Evolutionary conservation across 495 filamentous ascomycete genomes (phyloP), one percentile per base, ranked within the genome.

Genomic region (Choiromyces venosus): DNA sequence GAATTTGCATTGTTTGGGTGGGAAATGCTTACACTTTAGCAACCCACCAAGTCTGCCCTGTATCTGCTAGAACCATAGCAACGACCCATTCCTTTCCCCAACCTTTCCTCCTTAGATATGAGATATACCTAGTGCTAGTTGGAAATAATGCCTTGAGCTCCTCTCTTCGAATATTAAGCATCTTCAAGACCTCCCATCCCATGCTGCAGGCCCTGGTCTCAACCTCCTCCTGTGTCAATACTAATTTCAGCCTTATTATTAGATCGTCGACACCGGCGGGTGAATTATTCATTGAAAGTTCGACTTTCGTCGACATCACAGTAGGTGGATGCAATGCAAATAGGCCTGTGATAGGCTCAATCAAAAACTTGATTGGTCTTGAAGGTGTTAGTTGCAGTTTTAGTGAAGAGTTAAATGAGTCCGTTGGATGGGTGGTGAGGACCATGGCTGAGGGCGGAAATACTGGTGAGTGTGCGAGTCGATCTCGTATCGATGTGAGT

Each of bases 1-100:
- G 67, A 72, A 68, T 36, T 35, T 25, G 7, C 33, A 39, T 66
- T 36, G 37, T 64, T 68, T 40, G 67, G 37, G 44, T 66, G 46
- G 52, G 46, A 42, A 42, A 68, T 66, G 85, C 86, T 81, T 78
- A 87, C 86, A 90, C 77, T 82, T 91, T 88, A 42, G 91, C 82
- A 71, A 93, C 82, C 87, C 89, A 94, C 90, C 91, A 95, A 38
- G 83, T 84, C 82, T 95, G 91, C 52, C 92, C 91, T 76, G 87
- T 87, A 82, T 91, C 86, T 81, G 89, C 90, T 77, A 91, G 86
- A 68, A 86, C 90, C 65, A 91, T 86, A 65, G 89, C 87, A 65
- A 92, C 82, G 74, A 89, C 86, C 91, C 92, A 95, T 71, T 87
- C 85, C 38, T 85, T 82, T 21, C 84, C 82, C 89, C 91, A 94